Evolutionary conservation across 768 basidiomycete genomes (phyloP).

Genomic region (Rhodosporidiobolus odoratus): DNA sequence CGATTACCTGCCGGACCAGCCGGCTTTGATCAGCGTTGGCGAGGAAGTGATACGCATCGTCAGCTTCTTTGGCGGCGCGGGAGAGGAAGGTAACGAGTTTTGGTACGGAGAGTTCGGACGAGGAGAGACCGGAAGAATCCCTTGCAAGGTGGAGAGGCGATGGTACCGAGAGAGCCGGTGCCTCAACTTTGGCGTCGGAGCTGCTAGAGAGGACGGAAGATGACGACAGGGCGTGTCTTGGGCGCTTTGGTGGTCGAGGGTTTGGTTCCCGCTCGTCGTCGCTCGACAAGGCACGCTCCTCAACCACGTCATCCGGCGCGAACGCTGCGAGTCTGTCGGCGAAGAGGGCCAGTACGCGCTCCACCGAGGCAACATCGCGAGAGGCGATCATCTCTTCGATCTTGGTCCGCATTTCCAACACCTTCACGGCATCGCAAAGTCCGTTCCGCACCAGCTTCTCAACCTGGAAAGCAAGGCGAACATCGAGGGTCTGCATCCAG

Average conservation of each 20-base stretch:
- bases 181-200: neutral
- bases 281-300: neutral
- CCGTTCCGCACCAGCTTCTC: slow-evolving; percentile 18
- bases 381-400: neutral
- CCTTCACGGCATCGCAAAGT: slow-evolving; percentile 8
- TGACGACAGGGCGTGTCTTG: no score
- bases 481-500: slow-evolving; percentile 1
- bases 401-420: neutral
- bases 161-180: neutral
- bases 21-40: neutral
- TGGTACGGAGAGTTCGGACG: neutral
- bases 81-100: neutral
- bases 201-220: neutral
- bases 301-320: neutral
- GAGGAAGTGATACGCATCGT: neutral
- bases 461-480: slow-evolving; percentile 22
- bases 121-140: no score
- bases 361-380: neutral
- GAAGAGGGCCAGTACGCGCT: slow-evolving; percentile 4
- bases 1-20: slow-evolving; percentile 11
- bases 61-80: neutral
- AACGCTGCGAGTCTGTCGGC: neutral
- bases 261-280: neutral
- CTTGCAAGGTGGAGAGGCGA: neutral
- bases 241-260: neutral